Percentiles rank a stretch among this genome's conserved stretches.
Evolutionary conservation across 441 rosid species (phyloP).

Genomic region (Arabidopsis lyrata): DNA sequence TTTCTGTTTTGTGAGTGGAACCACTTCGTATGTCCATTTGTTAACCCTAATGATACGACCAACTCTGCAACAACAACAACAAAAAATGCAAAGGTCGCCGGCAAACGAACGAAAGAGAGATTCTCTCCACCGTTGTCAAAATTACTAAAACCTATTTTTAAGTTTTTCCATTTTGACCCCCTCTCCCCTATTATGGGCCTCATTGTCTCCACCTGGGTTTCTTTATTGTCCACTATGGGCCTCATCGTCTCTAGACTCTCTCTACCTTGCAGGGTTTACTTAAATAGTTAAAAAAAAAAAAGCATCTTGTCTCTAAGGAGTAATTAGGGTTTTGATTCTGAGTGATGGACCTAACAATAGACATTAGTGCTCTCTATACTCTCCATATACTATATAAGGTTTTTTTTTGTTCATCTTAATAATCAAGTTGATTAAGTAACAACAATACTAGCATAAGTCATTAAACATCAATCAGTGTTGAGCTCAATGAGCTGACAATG

Average conservation of each 20-base stretch:
- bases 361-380: not conserved
- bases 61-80: not conserved
- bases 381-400: not conserved
- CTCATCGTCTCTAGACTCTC: not conserved
- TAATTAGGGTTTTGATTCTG: not conserved
- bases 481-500: too few relatives aligned
- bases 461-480: too few relatives aligned
- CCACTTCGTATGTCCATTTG: not conserved
- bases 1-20: constrained; percentile 1
- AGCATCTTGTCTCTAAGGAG: not conserved
- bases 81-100: constrained; percentile 1
- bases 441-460: not conserved
- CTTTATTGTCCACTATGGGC: not conserved
- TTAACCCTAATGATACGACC: not conserved
- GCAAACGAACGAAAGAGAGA: not conserved
- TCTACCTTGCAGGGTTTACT: not conserved
- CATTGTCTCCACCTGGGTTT: not conserved
- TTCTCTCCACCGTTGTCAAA: not conserved
- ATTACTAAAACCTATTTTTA: not conserved
- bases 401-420: not conserved
- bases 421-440: not conserved
- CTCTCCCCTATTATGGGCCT: too few relatives aligned
- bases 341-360: not conserved
- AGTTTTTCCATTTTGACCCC: too few relatives aligned
- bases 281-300: too few relatives aligned